phyloP scores from a whole-genome alignment of 2,329 filamentous ascomycete genomes.

The Curvularia lunata region DNA sequence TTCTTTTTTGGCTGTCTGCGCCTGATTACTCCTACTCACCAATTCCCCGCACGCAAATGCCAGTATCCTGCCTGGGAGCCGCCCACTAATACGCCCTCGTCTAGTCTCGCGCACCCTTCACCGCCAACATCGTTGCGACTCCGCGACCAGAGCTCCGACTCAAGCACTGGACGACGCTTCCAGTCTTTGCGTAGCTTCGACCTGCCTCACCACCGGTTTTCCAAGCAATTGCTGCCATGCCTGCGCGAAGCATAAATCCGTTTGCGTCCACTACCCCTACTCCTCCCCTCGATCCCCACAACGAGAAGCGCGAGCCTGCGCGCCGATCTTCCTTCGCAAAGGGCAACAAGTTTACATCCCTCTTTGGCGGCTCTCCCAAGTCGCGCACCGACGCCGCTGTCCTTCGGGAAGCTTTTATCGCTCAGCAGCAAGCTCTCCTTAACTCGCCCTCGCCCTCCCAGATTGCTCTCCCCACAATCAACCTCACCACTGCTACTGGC shows the following conservation, averaged over 20 bases:
- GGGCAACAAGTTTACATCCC: conserved; percentile 73
- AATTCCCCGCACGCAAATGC: conserved; percentile 6
- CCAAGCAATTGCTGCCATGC: conserved; percentile 57
- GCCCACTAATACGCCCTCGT: conserved; percentile 26
- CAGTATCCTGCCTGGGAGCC: conserved; percentile 9
- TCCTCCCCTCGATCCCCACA: conserved; percentile 57
- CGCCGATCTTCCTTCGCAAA: conserved; percentile 62
- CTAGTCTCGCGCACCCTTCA: conserved; percentile 24
- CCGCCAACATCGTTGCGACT: conserved; percentile 23
- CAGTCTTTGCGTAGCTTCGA: conserved; percentile 8
- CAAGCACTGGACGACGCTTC: conserved; percentile 5
- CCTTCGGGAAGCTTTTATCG: conserved; percentile 70
- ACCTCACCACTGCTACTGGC: conserved; percentile 82
- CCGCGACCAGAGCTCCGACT: conserved; percentile 2
- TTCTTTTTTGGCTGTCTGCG: neutral
- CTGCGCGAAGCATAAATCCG: conserved; percentile 66
- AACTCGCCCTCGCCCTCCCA: conserved; percentile 68
- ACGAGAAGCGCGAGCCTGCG: conserved; percentile 61
- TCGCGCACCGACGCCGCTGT: conserved; percentile 67
- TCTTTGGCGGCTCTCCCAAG: conserved; percentile 83
- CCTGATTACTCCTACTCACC: conserved; percentile 7
- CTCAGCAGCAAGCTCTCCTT: conserved; percentile 65
- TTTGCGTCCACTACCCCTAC: conserved; percentile 61
- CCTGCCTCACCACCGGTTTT: neutral
- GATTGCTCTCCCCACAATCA: conserved; percentile 87